Conservation (phyloP, 306 rosid genomes). For the Fragaria vesca region DNA sequence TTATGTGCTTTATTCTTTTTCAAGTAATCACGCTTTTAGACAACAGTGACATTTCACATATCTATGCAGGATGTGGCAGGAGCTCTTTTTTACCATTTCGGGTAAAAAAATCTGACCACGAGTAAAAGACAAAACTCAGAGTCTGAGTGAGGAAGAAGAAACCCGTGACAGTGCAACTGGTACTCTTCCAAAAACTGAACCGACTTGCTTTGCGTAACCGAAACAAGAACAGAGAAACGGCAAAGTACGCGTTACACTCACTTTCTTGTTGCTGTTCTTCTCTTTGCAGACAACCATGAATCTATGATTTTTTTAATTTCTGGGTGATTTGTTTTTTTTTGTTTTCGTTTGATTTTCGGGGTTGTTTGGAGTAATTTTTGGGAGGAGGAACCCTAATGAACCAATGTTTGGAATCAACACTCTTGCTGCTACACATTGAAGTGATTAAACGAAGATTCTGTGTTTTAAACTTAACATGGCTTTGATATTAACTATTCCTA, state of each 20-base stretch:
- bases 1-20: neutral
- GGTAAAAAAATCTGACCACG: neutral
- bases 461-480: no score
- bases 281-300: neutral
- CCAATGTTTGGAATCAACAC: neutral
- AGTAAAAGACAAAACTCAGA: neutral
- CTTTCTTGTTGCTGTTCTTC: neutral
- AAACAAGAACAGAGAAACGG: neutral
- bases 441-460: no score
- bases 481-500: no score
- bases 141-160: neutral
- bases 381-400: neutral
- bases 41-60: neutral
- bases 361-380: neutral
- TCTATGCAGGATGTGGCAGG: neutral
- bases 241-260: neutral
- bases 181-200: neutral
- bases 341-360: neutral
- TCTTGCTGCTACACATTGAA: no score
- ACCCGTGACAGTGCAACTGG: neutral
- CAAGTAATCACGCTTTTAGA: neutral
- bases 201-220: neutral
- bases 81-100: neutral
- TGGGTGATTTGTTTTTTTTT: neutral
- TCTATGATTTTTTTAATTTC: neutral